phyloP scores from a whole-genome alignment of 1,284 basidiomycete species.

The Stygiomarasmius scandens region DNA sequence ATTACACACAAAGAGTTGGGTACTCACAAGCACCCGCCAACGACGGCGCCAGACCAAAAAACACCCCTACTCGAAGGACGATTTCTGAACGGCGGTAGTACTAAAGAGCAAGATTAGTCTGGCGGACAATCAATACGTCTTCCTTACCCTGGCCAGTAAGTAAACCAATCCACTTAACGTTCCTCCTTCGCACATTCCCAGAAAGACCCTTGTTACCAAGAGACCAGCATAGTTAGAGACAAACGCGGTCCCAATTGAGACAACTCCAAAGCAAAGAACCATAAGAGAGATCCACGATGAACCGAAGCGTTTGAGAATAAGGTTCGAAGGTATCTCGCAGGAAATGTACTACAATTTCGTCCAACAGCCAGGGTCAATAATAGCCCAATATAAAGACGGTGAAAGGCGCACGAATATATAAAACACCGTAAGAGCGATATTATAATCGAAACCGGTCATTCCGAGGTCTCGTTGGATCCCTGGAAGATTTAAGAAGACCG shows the following conservation, averaged over 20 bases:
- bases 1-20: no score
- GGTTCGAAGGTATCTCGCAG: constrained; percentile 46
- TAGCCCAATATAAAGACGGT: constrained; percentile 23
- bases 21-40: constrained; percentile 47
- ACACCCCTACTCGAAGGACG: constrained; percentile 45
- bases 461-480: constrained; percentile 48
- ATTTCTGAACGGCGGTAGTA: constrained; percentile 47
- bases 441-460: constrained; percentile 46
- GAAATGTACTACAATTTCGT: constrained; percentile 38
- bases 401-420: constrained; percentile 39
- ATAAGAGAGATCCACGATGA: constrained; percentile 42
- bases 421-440: constrained; percentile 43
- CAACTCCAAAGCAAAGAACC: constrained; percentile 39
- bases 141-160: constrained; percentile 39
- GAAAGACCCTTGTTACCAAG: constrained; percentile 46
- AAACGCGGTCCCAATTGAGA: constrained; percentile 49
- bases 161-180: constrained; percentile 50
- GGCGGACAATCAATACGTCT: background rate
- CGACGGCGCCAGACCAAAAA: constrained; percentile 43
- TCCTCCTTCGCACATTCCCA: constrained; percentile 52
- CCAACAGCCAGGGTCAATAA: no score
- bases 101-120: constrained; percentile 21
- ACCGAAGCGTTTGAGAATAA: constrained; percentile 45
- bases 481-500: constrained; percentile 13
- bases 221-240: constrained; percentile 42